phyloP scores from a whole-genome alignment of 306 rosid species.

The Quercus cerris region DNA sequence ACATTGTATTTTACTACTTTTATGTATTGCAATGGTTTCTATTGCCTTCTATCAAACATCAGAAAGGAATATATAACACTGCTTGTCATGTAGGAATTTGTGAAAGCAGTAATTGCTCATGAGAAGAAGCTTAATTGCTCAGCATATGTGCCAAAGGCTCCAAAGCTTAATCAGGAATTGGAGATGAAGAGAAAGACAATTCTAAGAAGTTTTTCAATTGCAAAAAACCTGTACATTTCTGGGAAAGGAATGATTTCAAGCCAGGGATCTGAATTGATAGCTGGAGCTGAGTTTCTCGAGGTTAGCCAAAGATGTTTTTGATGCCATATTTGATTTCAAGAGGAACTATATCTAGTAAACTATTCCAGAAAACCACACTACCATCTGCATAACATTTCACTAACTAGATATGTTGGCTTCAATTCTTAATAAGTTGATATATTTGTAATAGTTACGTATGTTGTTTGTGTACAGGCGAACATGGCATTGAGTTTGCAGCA shows the following conservation, averaged over 20 bases:
- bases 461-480: constrained; percentile 14
- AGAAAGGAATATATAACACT: neutral
- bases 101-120: constrained; percentile 34
- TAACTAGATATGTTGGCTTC: neutral
- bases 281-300: constrained; percentile 32
- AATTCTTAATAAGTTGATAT: neutral
- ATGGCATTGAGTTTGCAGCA: constrained; percentile 29
- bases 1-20: neutral
- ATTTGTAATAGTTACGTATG: neutral
- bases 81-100: constrained; percentile 41
- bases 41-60: no score
- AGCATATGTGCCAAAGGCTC: constrained; percentile 18
- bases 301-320: neutral
- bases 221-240: constrained; percentile 23
- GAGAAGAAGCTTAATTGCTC: constrained; percentile 31
- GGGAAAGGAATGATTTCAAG: neutral
- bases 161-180: constrained; percentile 20
- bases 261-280: constrained; percentile 20
- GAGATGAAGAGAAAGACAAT: constrained; percentile 30
- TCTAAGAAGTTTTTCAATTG: constrained; percentile 31
- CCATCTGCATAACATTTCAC: neutral
- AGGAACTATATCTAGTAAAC: no score
- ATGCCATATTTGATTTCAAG: no score
- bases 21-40: neutral
- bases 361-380: no score